Percentiles rank a stretch among this genome's conserved stretches.
These are phyloP conservation scores for Xylona heveae DNA, from an alignment of 495 filamentous ascomycete species.

Conservation along the genomic window DNA sequence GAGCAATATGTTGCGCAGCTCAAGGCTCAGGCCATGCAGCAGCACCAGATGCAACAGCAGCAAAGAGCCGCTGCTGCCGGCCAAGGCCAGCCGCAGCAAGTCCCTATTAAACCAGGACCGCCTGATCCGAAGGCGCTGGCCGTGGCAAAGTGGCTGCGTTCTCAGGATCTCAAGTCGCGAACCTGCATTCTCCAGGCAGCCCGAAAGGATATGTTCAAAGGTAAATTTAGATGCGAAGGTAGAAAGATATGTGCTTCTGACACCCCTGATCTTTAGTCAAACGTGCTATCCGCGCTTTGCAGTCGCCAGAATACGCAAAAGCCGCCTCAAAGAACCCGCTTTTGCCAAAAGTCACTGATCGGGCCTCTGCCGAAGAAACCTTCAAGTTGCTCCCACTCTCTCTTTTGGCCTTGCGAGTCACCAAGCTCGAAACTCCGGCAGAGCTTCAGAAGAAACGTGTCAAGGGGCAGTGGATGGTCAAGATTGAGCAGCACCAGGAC, in stretches of 20 bases:
- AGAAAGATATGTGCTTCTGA: slow-evolving; percentile 4
- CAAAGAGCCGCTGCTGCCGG: slow-evolving; percentile 20
- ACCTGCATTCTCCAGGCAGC: slow-evolving; percentile 92
- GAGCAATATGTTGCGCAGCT: slow-evolving; percentile 43
- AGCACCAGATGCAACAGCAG: slow-evolving; percentile 33
- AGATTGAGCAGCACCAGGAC: slow-evolving; percentile 93
- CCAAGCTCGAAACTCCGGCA: slow-evolving; percentile 57
- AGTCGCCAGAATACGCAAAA: slow-evolving; percentile 73
- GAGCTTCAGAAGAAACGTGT: slow-evolving; percentile 65
- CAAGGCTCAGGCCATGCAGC: slow-evolving; percentile 25
- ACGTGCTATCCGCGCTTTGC: slow-evolving; percentile 80
- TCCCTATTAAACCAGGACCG: slow-evolving; percentile 45
- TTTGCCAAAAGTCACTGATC: slow-evolving; percentile 72
- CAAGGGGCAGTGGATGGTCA: slow-evolving; percentile 93
- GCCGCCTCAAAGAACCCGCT: slow-evolving; percentile 67
- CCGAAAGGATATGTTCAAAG: slow-evolving; percentile 94
- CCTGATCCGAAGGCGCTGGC: slow-evolving; percentile 74
- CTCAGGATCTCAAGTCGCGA: slow-evolving; percentile 70
- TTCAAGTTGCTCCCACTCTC: slow-evolving; percentile 94
- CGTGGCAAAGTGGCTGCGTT: slow-evolving; percentile 70
- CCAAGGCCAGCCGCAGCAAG: slow-evolving; percentile 24
- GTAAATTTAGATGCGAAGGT: slow-evolving; percentile 20
- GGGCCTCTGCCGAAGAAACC: slow-evolving; percentile 65
- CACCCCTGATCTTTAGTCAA: slow-evolving; percentile 41
- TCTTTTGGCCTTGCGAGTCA: slow-evolving; percentile 81